Evolutionary conservation across 192 early-diverging fungal species (phyloP).

Genomic region (Chytriomyces sp.): DNA sequence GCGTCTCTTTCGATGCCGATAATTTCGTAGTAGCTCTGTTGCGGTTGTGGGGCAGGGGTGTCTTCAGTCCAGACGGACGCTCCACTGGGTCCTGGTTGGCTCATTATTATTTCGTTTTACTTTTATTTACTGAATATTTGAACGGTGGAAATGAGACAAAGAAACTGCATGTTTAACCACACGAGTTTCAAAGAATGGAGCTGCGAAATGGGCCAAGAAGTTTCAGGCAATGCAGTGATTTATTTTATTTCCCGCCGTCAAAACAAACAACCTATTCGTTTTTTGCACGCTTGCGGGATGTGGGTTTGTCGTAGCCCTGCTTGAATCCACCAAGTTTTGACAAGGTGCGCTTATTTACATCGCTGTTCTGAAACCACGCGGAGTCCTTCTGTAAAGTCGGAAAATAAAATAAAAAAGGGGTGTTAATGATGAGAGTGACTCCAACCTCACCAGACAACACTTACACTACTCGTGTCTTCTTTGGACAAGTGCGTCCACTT

Average conservation of each 20-base stretch:
- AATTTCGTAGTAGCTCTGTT: constrained; percentile 44
- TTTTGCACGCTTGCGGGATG: constrained; percentile 20
- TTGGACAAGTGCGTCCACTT: constrained; percentile 87
- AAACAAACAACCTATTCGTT: constrained; percentile 2
- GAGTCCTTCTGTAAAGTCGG: constrained; percentile 44
- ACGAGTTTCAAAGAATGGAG: too few relatives aligned
- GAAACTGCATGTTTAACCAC: too few relatives aligned
- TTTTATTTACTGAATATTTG: too few relatives aligned
- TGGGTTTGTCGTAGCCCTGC: constrained; percentile 57
- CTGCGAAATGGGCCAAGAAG: too few relatives aligned
- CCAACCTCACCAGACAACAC: constrained; percentile 1
- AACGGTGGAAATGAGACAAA: too few relatives aligned
- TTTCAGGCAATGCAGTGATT: too few relatives aligned
- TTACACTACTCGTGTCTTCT: constrained; percentile 76
- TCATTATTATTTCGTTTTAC: too few relatives aligned
- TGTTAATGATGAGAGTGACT: neutral
- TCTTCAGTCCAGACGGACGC: constrained; percentile 36
- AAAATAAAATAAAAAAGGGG: neutral
- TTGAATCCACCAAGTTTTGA: constrained; percentile 62
- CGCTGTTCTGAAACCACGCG: constrained; percentile 52
- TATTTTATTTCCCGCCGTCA: too few relatives aligned
- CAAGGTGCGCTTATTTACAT: constrained; percentile 53
- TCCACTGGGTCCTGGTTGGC: neutral
- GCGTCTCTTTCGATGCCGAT: constrained; percentile 47
- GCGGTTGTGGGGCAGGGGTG: constrained; percentile 29